Conservation (phyloP, 371 early-diverging fungal genomes). For the Batkoa obscura region DNA sequence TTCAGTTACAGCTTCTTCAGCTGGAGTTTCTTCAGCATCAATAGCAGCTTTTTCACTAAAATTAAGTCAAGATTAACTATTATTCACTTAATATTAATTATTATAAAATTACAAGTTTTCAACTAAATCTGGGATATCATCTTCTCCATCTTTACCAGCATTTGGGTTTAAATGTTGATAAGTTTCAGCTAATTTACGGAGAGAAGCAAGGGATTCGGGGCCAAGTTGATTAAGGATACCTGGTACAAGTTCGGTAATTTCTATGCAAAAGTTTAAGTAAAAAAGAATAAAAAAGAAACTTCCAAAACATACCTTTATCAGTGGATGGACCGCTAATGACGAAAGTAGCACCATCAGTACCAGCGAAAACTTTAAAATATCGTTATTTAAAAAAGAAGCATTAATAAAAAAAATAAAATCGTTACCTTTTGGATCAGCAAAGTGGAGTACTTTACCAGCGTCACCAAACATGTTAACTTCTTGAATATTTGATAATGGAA, state of each 20-base stretch:
- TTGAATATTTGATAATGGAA: constrained; percentile 72
- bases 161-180: constrained; percentile 34
- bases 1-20: neutral
- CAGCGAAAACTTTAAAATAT: neutral
- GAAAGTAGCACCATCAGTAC: neutral
- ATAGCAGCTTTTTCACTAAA: neutral
- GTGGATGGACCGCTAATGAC: constrained; percentile 1
- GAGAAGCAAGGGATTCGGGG: constrained; percentile 74
- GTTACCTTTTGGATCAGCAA: constrained; percentile 72
- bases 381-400: too few relatives aligned
- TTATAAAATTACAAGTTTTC: constrained; percentile 19
- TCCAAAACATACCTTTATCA: neutral
- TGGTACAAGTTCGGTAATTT: constrained; percentile 78
- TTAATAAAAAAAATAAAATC: neutral
- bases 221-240: constrained; percentile 90
- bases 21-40: neutral
- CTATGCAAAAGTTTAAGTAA: constrained; percentile 19
- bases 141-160: constrained; percentile 27
- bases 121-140: constrained; percentile 61
- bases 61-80: neutral
- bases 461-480: constrained; percentile 97
- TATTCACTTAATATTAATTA: neutral
- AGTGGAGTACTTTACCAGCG: constrained; percentile 87
- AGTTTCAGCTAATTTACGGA: constrained; percentile 73
- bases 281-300: too few relatives aligned